phyloP scores from a whole-genome alignment of 1,284 basidiomycete species.

The Microbotryomycetes sp. region DNA sequence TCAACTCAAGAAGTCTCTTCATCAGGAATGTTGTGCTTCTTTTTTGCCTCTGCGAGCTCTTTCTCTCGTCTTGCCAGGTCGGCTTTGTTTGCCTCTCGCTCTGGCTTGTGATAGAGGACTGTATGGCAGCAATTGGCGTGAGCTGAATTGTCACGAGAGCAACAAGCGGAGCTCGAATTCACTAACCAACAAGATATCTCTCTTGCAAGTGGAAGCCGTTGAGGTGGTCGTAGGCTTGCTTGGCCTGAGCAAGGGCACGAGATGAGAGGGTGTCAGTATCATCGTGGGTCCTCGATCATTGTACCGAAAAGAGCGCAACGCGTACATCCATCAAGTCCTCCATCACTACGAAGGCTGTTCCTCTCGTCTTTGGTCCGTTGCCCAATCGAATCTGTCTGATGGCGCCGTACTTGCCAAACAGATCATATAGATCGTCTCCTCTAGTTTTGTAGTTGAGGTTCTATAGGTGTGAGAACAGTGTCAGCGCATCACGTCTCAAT shows the following conservation, averaged over 20 bases:
- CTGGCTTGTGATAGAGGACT: slow-evolving; percentile 96
- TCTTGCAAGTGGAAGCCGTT: slow-evolving; percentile 99
- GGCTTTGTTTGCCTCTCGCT: slow-evolving; percentile 88
- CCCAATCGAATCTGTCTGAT: slow-evolving; percentile 93
- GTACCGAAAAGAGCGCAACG: neutral
- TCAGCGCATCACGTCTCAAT: too few relatives aligned
- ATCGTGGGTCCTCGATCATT: too few relatives aligned
- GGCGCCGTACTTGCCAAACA: slow-evolving; percentile 95
- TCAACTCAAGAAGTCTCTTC: slow-evolving; percentile 7
- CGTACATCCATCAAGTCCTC: slow-evolving; percentile 46
- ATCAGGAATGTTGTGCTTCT: slow-evolving; percentile 52
- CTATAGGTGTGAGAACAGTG: slow-evolving; percentile 42
- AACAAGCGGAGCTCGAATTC: neutral
- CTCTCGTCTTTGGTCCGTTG: slow-evolving; percentile 83
- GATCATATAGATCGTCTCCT: slow-evolving; percentile 89
- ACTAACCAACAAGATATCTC: slow-evolving; percentile 67
- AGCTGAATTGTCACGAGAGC: neutral
- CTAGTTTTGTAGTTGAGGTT: slow-evolving; percentile 87
- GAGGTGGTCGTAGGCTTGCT: slow-evolving; percentile 90
- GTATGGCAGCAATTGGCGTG: slow-evolving; percentile 4
- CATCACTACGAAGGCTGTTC: slow-evolving; percentile 78
- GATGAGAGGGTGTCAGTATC: neutral
- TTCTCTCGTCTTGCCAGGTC: slow-evolving; percentile 87
- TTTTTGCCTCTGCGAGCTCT: slow-evolving; percentile 79
- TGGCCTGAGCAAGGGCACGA: slow-evolving; percentile 44